Evolutionary conservation across 495 filamentous ascomycete genomes (phyloP), one percentile per base, ranked within the genome.

Genomic region (Neurospora tetraspora): DNA sequence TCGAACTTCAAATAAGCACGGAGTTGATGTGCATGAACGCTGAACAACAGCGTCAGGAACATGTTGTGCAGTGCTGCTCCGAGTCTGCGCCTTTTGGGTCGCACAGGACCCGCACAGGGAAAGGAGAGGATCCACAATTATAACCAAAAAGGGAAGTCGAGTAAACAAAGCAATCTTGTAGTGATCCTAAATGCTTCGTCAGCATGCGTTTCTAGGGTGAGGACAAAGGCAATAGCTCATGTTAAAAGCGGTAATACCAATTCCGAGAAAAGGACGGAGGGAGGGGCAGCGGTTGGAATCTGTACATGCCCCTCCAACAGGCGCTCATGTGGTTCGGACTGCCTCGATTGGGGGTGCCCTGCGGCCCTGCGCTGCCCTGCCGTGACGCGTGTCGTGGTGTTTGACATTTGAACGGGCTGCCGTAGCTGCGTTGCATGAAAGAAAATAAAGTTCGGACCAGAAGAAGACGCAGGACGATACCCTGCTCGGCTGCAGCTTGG

Each of bases 171-270:
- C 5, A 2, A 6, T 59, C 47, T 59, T 14, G 43, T 0, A 6
- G 6, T 14, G 4, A 27, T 14, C 10, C 47, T 59, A 2, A 5
- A 1, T 14, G 1, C 0, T 27, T 6, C 2, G 47, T 59, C 7
- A 59, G 47, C 43, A 20, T 47, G 43, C 0, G 4, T 5, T 10
- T 20, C n/a, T 47, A 0, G 8, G n/a, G 20, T 9, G 10, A 20
- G 0, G 8, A 20, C 7, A 10, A 20, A 4, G 8, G 0, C 8
- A 1, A 47, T 1, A 47, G 0, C 8, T 20, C 2, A 9, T 4
- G 8, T 11, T 11, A 0, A 14, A 27, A 27, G 0, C 20, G 20
- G 2, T 12, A 14, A 59, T 27, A 14, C 47, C 10, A 11, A 14
- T 12, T 53, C 20, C 11, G 11, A 3, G 1, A 59, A 27, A 53